phyloP scores from a whole-genome alignment of 495 filamentous ascomycete species.

The Penicillium ucsense region DNA sequence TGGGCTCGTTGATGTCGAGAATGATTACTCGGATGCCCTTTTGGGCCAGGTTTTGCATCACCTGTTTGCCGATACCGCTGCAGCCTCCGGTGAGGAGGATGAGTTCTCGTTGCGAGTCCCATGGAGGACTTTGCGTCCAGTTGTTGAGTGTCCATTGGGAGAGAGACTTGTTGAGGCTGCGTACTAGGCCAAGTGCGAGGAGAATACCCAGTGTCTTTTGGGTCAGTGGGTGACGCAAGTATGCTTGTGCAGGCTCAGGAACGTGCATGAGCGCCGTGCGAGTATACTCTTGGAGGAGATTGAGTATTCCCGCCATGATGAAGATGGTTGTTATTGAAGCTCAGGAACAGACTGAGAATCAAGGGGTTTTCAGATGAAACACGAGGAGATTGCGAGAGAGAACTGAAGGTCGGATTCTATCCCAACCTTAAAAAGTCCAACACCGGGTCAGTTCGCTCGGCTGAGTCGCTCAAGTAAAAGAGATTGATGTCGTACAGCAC shows the following conservation, averaged over 20 bases:
- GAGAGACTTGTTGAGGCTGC: slow-evolving; percentile 30
- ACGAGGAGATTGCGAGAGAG: no score
- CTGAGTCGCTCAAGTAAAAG: not conserved
- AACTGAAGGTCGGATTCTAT: no score
- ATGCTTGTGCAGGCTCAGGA: slow-evolving; percentile 19
- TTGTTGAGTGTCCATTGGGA: slow-evolving; percentile 39
- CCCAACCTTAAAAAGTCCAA: no score
- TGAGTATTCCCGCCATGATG: slow-evolving; percentile 17
- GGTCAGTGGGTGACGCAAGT: slow-evolving; percentile 17
- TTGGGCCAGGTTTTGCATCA: slow-evolving; percentile 37
- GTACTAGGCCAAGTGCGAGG: slow-evolving; percentile 27
- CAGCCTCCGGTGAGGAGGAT: slow-evolving; percentile 50
- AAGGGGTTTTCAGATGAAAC: no score
- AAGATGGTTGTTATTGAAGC: not conserved
- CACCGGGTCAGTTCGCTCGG: no score
- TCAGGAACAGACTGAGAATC: not conserved
- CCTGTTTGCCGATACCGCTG: slow-evolving; percentile 45
- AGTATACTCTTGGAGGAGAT: slow-evolving; percentile 19
- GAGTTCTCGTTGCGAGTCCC: slow-evolving; percentile 40
- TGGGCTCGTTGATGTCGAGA: slow-evolving; percentile 37
- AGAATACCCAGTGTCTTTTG: slow-evolving; percentile 22
- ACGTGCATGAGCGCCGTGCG: slow-evolving; percentile 19
- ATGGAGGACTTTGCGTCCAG: slow-evolving; percentile 32
- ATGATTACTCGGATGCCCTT: slow-evolving; percentile 42
- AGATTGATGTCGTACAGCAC: not conserved